Evolutionary conservation across 2,329 filamentous ascomycete genomes (phyloP), one percentile per base, ranked within the genome.

Genomic region (Pseudocercospora fuligena): DNA sequence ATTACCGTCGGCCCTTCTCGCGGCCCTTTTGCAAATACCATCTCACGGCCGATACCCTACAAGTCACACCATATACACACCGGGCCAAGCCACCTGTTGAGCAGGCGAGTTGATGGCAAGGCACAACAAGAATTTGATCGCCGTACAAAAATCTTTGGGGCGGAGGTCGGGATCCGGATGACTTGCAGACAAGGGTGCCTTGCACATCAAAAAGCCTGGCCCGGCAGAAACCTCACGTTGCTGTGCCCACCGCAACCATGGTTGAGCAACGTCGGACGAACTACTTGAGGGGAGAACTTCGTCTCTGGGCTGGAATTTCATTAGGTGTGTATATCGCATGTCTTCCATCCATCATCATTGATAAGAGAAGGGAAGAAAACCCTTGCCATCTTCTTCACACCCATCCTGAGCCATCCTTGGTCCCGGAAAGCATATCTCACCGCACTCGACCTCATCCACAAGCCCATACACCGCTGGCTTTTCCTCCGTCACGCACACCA

Each of bases 401-500:
- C 33, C 33, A 36, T 36, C 33, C 14, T 12, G 5, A 36, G 5
- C 7, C 49, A 54, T 9, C 51, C 21, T 51, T 23, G 16, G 33
- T 8, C 51, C 16, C 27, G 51, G 23, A 56, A 33, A 56, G 16
- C 16, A 27, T 33, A 56, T 60, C 46, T 60, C 56, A 49, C 27
- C 36, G n/a, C 25, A 56, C 11, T 27, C 51, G 25, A n/a, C 19
- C 25, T 67, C 64, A 68, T 16, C 67, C 66, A 67, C 74, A 76
- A n/a, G 66, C 66, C 71, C 73, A 73, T 3, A 75, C 43, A 19
- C 70, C 70, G 56, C 71, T 73, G n/a, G 69, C 73, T 19, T 68
- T 69, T 23, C 74, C 74, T 21, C 72, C 73, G 61, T 74, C 73
- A 43, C 70, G 43, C 36, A 75, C 73, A 21, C 71, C 73, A 2